These are phyloP conservation scores for Corynespora cassiicola DNA, from an alignment of 2,329 filamentous ascomycete species.

Conservation along the genomic window DNA sequence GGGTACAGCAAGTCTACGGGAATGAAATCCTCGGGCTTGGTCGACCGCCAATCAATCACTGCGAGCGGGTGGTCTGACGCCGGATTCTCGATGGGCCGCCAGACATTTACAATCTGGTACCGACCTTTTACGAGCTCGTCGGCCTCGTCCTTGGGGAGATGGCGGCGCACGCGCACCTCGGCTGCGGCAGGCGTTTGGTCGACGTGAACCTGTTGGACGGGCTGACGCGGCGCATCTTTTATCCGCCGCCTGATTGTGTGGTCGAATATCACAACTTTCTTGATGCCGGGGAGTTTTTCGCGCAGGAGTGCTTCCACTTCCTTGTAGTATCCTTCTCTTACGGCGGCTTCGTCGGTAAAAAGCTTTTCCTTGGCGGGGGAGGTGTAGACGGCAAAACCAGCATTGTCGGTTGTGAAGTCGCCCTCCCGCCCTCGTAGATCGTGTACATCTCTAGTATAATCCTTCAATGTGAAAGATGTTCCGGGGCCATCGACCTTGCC, in stretches of 20 bases:
- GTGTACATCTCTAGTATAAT: slow-evolving; percentile 57
- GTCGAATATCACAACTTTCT: slow-evolving; percentile 73
- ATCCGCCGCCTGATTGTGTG: slow-evolving; percentile 70
- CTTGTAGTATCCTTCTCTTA: slow-evolving; percentile 65
- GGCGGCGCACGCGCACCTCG: slow-evolving; percentile 66
- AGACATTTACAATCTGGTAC: slow-evolving; percentile 74
- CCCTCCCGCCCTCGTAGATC: slow-evolving; percentile 61
- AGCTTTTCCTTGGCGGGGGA: slow-evolving; percentile 60
- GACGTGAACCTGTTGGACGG: slow-evolving; percentile 74
- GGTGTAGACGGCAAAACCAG: slow-evolving; percentile 64
- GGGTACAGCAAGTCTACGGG: slow-evolving; percentile 70
- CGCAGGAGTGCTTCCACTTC: slow-evolving; percentile 67
- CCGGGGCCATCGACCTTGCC: slow-evolving; percentile 68
- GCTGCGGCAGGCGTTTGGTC: slow-evolving; percentile 73
- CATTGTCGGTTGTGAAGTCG: slow-evolving; percentile 63
- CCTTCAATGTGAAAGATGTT: slow-evolving; percentile 58
- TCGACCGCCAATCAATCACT: slow-evolving; percentile 69
- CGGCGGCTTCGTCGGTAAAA: slow-evolving; percentile 63
- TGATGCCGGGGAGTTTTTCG: slow-evolving; percentile 61
- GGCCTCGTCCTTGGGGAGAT: slow-evolving; percentile 62
- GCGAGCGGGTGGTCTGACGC: slow-evolving; percentile 73
- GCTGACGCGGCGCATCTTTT: slow-evolving; percentile 64
- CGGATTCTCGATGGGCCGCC: slow-evolving; percentile 70
- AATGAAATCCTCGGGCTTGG: slow-evolving; percentile 64
- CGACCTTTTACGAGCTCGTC: slow-evolving; percentile 64